phyloP scores from a whole-genome alignment of 192 early-diverging fungal genomes.

The Rhizoclosmatium sp. region DNA sequence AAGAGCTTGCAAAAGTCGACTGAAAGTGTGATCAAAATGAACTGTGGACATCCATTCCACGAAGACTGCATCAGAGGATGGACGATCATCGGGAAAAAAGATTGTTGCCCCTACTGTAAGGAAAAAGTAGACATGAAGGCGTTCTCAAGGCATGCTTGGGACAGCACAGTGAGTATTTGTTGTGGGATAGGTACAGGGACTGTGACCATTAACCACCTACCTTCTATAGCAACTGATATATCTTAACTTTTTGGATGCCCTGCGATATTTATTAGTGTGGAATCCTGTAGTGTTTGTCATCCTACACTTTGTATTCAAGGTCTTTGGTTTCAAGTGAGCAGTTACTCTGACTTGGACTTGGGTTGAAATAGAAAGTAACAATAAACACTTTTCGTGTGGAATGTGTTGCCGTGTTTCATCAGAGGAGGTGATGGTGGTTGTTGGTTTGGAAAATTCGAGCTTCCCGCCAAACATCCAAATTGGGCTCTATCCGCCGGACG shows the following conservation, averaged over 20 bases:
- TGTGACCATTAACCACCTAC: neutral
- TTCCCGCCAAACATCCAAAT: neutral
- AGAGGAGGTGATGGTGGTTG: neutral
- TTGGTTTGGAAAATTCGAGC: neutral
- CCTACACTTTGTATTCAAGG: constrained; percentile 55
- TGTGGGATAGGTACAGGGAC: too few species aligned
- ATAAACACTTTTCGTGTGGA: neutral
- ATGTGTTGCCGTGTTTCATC: neutral
- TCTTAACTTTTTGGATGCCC: constrained; percentile 55
- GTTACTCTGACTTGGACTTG: neutral
- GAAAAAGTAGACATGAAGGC: constrained; percentile 61
- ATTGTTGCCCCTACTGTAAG: constrained; percentile 64
- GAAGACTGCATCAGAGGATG: constrained; percentile 57
- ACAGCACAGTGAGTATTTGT: constrained; percentile 44
- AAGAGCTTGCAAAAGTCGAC: neutral
- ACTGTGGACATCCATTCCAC: constrained; percentile 57
- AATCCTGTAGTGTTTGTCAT: constrained; percentile 60
- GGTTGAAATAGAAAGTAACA: neutral
- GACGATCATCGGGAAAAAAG: constrained; percentile 65
- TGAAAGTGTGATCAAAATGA: constrained; percentile 37
- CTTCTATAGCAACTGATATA: constrained; percentile 45
- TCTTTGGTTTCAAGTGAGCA: constrained; percentile 54
- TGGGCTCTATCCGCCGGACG: too few species aligned
- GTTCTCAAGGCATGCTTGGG: constrained; percentile 61
- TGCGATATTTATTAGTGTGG: constrained; percentile 63